Percentiles rank a stretch among this genome's conserved stretches.
These are phyloP conservation scores for Exsudoporus floridanus DNA, from an alignment of 1,284 basidiomycete species.

Conservation along the genomic window DNA sequence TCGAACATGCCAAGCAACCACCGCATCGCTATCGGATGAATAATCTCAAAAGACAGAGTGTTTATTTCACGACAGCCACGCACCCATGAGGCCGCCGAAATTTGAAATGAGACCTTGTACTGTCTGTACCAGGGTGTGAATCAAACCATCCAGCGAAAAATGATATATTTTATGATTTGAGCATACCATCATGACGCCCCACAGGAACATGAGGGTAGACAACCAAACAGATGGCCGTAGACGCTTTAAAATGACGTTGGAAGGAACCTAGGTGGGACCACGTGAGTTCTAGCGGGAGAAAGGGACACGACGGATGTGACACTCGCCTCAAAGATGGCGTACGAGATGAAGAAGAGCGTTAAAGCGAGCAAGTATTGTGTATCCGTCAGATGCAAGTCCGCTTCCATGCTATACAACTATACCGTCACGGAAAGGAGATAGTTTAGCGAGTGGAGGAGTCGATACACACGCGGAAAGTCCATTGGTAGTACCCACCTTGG, in stretches of 20 bases:
- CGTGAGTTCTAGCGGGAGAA: neutral
- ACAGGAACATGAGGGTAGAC: conserved; percentile 60
- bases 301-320: neutral
- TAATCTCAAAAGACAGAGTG: neutral
- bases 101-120: conserved; percentile 67
- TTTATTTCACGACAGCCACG: conserved; percentile 17
- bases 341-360: conserved; percentile 66
- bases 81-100: conserved; percentile 63
- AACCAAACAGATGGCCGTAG: conserved; percentile 69
- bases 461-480: conserved; percentile 12
- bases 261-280: conserved; percentile 49
- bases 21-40: conserved; percentile 48
- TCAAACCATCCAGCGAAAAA: neutral
- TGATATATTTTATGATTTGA: neutral
- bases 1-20: conserved; percentile 70
- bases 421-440: neutral
- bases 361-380: conserved; percentile 63
- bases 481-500: conserved; percentile 46
- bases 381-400: conserved; percentile 56
- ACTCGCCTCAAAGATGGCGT: conserved; percentile 57
- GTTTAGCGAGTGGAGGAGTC: neutral
- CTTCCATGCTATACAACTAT: conserved; percentile 57
- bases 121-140: conserved; percentile 41
- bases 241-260: conserved; percentile 69
- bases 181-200: conserved; percentile 70